phyloP scores from a whole-genome alignment of 768 basidiomycete genomes.

The Mycena indigotica region DNA sequence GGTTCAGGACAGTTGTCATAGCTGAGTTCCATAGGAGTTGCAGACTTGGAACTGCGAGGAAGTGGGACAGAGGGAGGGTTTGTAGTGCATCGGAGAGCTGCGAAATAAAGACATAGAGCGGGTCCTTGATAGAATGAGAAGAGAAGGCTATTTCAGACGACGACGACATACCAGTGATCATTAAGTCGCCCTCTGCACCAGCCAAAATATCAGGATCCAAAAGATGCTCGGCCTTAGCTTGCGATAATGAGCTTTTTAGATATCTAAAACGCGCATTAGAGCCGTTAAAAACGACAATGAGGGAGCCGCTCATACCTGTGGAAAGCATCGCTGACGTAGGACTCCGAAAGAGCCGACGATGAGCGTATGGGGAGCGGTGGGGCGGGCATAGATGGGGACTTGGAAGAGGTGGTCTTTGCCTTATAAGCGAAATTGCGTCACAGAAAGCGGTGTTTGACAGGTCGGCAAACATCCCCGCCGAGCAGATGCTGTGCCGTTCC shows the following conservation, averaged over 20 bases:
- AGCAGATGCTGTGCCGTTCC: not conserved
- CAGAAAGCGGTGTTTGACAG: not conserved
- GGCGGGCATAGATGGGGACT: not conserved
- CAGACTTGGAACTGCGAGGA: slow-evolving; percentile 53
- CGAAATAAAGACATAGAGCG: slow-evolving; percentile 82
- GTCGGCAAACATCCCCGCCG: not conserved
- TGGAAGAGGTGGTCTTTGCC: not conserved
- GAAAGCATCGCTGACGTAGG: slow-evolving; percentile 74
- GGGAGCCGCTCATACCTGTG: too few species aligned
- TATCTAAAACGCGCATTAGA: slow-evolving; percentile 49
- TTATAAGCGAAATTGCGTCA: not conserved
- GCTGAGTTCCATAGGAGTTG: slow-evolving; percentile 51
- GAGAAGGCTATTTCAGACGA: slow-evolving; percentile 1
- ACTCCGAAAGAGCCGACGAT: slow-evolving; percentile 52
- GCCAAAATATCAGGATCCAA: slow-evolving; percentile 73
- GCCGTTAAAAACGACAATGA: too few species aligned
- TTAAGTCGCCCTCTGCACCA: slow-evolving; percentile 79
- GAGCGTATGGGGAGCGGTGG: not conserved
- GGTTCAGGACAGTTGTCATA: slow-evolving; percentile 59
- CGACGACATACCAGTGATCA: slow-evolving; percentile 72
- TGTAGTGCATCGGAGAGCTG: slow-evolving; percentile 74
- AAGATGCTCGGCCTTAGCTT: slow-evolving; percentile 75
- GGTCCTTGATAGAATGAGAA: slow-evolving; percentile 50
- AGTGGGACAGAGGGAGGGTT: slow-evolving; percentile 80
- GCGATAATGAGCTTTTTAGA: slow-evolving; percentile 74